Evolutionary conservation across 192 early-diverging fungal genomes (phyloP), one percentile per base, ranked within the genome.

Genomic region (Gryganskiella cystojenkinii): DNA sequence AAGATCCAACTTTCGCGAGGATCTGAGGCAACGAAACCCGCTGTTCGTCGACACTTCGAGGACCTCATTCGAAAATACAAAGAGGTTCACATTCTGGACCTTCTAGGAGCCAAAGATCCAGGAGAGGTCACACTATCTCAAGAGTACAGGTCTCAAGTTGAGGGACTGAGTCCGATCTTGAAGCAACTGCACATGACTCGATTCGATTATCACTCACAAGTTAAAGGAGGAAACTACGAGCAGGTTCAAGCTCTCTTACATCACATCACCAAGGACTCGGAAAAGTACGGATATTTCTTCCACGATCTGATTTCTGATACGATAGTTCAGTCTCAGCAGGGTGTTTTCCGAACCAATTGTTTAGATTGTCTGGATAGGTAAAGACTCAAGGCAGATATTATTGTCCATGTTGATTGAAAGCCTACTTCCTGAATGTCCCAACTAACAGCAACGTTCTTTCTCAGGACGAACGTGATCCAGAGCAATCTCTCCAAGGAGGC

Each of bases 401-500:
- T 53, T 43, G 14, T n/a, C n/a, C n/a, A n/a, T n/a, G n/a, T n/a
- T n/a, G n/a, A n/a, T n/a, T n/a, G n/a, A n/a, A n/a, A n/a, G n/a
- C 25, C 6, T 22, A 40, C 9, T 53, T 33, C 6, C 4, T 40
- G 37, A 40, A 5, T 40, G 13, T 40, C 13, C 5, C 5, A 13
- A 5, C 13, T 9, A 40, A 9, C 37, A 40, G 37, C 37, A 45
- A 43, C 37, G 15, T 34, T 15, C 58, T 75, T 84, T 59, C 81
- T 93, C 79, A 88, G 98, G 22, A 99, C 98, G 14, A 99, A 99
- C 70, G 87, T 97, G 14, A 93, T 96, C 13, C 94, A 99, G 80
- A 94, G 84, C 80, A 87, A 88, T 42, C 56, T 95, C 11, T 92
- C 92, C 19, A 87, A 84, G 35, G 63, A 65, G 8, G 75, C 85